These are phyloP conservation scores for Podospora tetraspora DNA, from an alignment of 495 filamentous ascomycete species.

Conservation along the genomic window DNA sequence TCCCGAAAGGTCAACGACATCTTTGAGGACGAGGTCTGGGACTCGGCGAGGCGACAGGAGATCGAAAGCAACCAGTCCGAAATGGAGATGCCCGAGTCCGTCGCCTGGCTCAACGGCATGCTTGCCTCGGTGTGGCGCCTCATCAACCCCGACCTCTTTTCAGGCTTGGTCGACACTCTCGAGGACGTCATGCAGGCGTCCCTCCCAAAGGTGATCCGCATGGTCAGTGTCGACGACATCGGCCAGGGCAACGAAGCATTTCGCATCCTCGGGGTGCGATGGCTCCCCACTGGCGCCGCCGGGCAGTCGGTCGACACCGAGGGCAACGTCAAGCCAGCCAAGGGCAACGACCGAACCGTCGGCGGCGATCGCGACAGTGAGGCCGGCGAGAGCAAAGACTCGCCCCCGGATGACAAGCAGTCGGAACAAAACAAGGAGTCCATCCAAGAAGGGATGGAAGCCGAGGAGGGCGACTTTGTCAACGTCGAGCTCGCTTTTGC, in stretches of 20 bases:
- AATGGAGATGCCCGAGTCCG: slow-evolving; percentile 51
- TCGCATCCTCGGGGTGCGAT: slow-evolving; percentile 58
- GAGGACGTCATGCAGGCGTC: slow-evolving; percentile 71
- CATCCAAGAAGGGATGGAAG: slow-evolving; percentile 61
- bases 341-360: slow-evolving; percentile 47
- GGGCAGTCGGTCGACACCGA: slow-evolving; percentile 50
- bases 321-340: slow-evolving; percentile 39
- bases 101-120: slow-evolving; percentile 61
- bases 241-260: slow-evolving; percentile 63
- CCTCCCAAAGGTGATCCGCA: slow-evolving; percentile 56
- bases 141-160: slow-evolving; percentile 65
- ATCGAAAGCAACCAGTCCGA: slow-evolving; percentile 31
- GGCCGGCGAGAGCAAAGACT: slow-evolving; percentile 21
- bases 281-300: slow-evolving; percentile 62
- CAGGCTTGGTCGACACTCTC: slow-evolving; percentile 56
- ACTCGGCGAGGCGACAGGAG: slow-evolving; percentile 48
- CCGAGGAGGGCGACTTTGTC: slow-evolving; percentile 67
- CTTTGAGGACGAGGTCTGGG: slow-evolving; percentile 61
- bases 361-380: slow-evolving; percentile 28
- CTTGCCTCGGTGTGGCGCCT: slow-evolving; percentile 61
- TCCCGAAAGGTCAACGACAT: slow-evolving; percentile 47
- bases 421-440: slow-evolving; percentile 41
- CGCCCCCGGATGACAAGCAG: slow-evolving; percentile 22
- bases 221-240: slow-evolving; percentile 65
- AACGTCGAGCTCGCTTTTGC: slow-evolving; percentile 67